These are phyloP conservation scores for Podila verticillata DNA, from an alignment of 192 early-diverging fungal species.

Conservation along the genomic window DNA sequence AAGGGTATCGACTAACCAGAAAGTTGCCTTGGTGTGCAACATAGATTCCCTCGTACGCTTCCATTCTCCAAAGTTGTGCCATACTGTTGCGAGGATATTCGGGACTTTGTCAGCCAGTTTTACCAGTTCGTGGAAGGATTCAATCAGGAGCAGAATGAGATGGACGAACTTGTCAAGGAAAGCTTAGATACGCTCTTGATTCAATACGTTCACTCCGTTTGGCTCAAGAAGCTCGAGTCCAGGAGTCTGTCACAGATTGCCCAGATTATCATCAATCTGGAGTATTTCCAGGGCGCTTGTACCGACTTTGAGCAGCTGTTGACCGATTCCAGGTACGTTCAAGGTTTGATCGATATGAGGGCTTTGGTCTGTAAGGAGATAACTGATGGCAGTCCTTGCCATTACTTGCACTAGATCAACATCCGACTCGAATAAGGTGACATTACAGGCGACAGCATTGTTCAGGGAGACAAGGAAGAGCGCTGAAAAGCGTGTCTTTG, in stretches of 20 bases:
- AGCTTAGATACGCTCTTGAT: conserved; percentile 77
- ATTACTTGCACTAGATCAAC: conserved; percentile 53
- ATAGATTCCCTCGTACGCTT: conserved; percentile 75
- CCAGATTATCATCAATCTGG: conserved; percentile 88
- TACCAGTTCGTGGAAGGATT: conserved; percentile 90
- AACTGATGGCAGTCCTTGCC: neutral
- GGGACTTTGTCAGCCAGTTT: conserved; percentile 78
- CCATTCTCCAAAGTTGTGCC: conserved; percentile 88
- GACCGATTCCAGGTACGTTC: conserved; percentile 63
- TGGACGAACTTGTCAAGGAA: conserved; percentile 88
- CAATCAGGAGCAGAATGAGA: conserved; percentile 81
- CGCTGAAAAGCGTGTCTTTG: conserved; percentile 86
- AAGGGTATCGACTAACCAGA: neutral
- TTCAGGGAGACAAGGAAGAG: conserved; percentile 75
- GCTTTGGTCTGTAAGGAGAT: neutral
- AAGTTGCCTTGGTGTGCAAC: neutral
- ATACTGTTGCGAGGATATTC: conserved; percentile 73
- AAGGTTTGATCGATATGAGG: neutral
- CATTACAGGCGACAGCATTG: conserved; percentile 68
- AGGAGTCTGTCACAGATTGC: conserved; percentile 81
- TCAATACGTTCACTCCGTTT: conserved; percentile 72
- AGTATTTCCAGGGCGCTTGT: conserved; percentile 76
- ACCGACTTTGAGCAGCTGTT: conserved; percentile 82
- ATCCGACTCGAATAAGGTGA: conserved; percentile 64
- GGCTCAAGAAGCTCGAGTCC: conserved; percentile 71